Evolutionary conservation across 345 rosid genomes (phyloP).

Genomic region (Ceriops decandra): DNA sequence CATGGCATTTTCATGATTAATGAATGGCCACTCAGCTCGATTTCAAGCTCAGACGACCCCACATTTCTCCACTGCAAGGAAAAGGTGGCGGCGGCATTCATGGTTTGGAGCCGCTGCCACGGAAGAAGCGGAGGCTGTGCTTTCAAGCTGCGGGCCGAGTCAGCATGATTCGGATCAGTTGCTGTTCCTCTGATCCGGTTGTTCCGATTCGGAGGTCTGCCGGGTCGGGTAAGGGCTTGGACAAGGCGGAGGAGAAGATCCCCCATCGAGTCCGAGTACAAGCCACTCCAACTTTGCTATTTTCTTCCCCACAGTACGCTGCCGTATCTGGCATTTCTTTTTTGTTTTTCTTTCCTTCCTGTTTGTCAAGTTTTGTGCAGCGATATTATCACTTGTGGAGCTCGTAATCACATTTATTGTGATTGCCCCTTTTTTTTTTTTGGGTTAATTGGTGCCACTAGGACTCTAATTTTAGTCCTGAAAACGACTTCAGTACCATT

Average conservation of each 20-base stretch:
- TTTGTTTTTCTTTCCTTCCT: background rate
- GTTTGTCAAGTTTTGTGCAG: too few species aligned
- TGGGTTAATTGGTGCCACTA: too few species aligned
- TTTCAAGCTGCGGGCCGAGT: slow-evolving; percentile 14
- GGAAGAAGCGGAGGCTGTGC: slow-evolving; percentile 33
- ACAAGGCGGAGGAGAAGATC: slow-evolving; percentile 55
- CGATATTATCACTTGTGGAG: too few species aligned
- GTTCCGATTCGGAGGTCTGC: slow-evolving; percentile 46
- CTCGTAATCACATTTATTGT: too few species aligned
- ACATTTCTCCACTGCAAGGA: slow-evolving; percentile 18
- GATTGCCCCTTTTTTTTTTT: too few species aligned
- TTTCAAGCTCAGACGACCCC: slow-evolving; percentile 37
- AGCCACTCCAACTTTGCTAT: slow-evolving; percentile 62
- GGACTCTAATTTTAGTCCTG: too few species aligned
- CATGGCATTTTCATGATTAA: slow-evolving; percentile 50
- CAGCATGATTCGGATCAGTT: slow-evolving; percentile 32
- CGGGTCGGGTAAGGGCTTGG: slow-evolving; percentile 32
- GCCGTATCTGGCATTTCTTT: background rate
- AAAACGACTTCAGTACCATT: too few species aligned
- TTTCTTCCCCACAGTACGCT: slow-evolving; percentile 73
- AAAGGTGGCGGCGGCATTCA: background rate
- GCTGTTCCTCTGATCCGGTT: slow-evolving; percentile 59
- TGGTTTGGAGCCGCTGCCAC: slow-evolving; percentile 27
- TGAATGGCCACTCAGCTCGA: slow-evolving; percentile 71
- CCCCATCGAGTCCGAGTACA: slow-evolving; percentile 50